phyloP scores from a whole-genome alignment of 768 basidiomycete species.

The Pleurotus citrinopileatus region DNA sequence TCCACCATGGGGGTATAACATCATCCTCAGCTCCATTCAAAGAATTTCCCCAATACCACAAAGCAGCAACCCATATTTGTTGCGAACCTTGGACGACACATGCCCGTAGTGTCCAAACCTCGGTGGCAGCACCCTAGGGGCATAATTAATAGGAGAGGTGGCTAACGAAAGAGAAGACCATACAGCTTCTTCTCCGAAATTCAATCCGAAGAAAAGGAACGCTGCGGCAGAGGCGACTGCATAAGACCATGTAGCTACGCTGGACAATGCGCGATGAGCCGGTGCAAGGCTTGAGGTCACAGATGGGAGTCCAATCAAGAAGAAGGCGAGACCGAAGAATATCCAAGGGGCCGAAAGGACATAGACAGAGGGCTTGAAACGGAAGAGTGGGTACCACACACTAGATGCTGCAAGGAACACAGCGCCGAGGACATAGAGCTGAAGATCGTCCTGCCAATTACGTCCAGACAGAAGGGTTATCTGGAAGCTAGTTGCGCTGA shows the following conservation, averaged over 20 bases:
- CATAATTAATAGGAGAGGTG: conserved; percentile 12
- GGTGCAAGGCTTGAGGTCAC: conserved; percentile 54
- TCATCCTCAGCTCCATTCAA: conserved; percentile 54
- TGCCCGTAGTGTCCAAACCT: conserved; percentile 89
- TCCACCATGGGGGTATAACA: conserved; percentile 78
- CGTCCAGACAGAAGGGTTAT: conserved; percentile 86
- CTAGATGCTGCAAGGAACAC: conserved; percentile 84
- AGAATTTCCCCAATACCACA: conserved; percentile 95
- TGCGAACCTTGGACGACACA: conserved; percentile 94
- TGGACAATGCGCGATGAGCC: conserved; percentile 66
- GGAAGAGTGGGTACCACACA: conserved; percentile 89
- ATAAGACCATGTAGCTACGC: conserved; percentile 86
- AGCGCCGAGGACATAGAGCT: conserved; percentile 87
- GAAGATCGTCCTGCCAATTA: conserved; percentile 76
- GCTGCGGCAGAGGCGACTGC: conserved; percentile 91
- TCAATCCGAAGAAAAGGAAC: conserved; percentile 92
- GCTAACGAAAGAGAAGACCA: conserved; percentile 18
- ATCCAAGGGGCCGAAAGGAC: conserved; percentile 87
- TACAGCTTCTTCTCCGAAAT: conserved; percentile 96
- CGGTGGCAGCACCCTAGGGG: conserved; percentile 82
- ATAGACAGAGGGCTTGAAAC: conserved; percentile 84
- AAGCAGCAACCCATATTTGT: conserved; percentile 91
- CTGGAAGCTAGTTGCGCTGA: conserved; percentile 92
- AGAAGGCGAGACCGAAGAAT: conserved; percentile 89
- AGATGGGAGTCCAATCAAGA: conserved; percentile 87